Evolutionary conservation across 768 basidiomycete genomes (phyloP), one percentile per base, ranked within the genome.

Genomic region (Pleurotus platypus): DNA sequence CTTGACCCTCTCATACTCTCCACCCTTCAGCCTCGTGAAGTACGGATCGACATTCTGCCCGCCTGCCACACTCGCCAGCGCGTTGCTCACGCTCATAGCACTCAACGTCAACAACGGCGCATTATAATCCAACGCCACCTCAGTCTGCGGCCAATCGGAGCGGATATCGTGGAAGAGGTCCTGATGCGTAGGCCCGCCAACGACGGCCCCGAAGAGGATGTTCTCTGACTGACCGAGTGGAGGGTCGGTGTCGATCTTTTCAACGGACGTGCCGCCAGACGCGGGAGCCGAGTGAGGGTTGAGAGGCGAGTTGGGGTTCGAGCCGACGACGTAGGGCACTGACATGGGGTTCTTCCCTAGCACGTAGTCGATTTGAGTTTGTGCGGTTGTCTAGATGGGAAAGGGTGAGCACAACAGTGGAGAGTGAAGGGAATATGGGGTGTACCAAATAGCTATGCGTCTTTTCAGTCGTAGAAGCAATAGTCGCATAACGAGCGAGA

Each of bases 261-360:
- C 71, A 61, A 90, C 81, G 63, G 92, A 81, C 56, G 79, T 77
- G 1, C 92, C 93, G 27, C 94, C 94, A 57, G 88, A 89, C 2
- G 95, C 90, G 73, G 90, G 79, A 1, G 93, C 94, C 4, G 90
- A 92, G 66, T 96, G 94, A 1, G 94, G 94, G 68, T 96, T 97
- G 47, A 79, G 71, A 0, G 94, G 94, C 11, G 95, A 89, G 67
- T 96, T 95, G 1, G 94, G 92, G 70, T 96, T 92, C 48, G 79
- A 75, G 39, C 95, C 94, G 20, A 97, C 93, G 49, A 97, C 71
- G 68, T 97, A 98, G 1, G 90, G 87, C 8, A 83, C 89, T 58
- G 82, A 84, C 92, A 94, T 95, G 0, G 94, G 87, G 66, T 98
- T 98, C 49, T 89, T 83, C 38, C 95, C 95, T 5, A 97, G 78